phyloP scores from a whole-genome alignment of 176 grass and related monocot species.

The Carex scoparia region DNA sequence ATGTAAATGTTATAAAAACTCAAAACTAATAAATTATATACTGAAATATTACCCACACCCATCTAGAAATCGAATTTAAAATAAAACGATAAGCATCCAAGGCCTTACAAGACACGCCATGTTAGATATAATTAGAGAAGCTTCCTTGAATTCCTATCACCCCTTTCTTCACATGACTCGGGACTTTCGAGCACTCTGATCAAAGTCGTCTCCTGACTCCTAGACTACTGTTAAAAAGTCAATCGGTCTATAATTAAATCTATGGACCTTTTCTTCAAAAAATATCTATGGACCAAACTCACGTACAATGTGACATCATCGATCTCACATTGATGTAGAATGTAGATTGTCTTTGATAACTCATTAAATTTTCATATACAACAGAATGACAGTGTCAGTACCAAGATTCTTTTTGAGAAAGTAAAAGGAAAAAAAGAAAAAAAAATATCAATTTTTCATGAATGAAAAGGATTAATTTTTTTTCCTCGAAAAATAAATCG shows the following conservation, averaged over 20 bases:
- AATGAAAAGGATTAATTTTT: too few relatives aligned
- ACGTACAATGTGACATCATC: background rate
- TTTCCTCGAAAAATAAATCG: too few relatives aligned
- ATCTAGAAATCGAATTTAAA: slow-evolving; percentile 1
- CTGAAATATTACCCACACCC: background rate
- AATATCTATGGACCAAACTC: background rate
- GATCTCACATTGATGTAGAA: background rate
- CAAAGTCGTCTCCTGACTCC: background rate
- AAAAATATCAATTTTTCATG: too few relatives aligned
- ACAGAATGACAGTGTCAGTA: background rate
- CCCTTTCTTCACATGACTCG: background rate
- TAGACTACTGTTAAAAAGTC: background rate
- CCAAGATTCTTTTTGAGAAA: background rate
- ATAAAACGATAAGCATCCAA: background rate
- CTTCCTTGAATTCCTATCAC: background rate
- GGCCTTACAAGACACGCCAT: background rate
- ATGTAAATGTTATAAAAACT: background rate
- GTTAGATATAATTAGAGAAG: background rate
- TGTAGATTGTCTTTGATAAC: background rate
- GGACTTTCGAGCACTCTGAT: background rate
- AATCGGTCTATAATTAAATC: background rate
- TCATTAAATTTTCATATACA: background rate
- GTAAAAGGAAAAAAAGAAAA: too few relatives aligned
- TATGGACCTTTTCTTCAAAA: background rate
- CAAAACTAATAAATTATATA: background rate